Conservation (phyloP, 1,139 yeast species). For the Kodamaea alishanica region DNA sequence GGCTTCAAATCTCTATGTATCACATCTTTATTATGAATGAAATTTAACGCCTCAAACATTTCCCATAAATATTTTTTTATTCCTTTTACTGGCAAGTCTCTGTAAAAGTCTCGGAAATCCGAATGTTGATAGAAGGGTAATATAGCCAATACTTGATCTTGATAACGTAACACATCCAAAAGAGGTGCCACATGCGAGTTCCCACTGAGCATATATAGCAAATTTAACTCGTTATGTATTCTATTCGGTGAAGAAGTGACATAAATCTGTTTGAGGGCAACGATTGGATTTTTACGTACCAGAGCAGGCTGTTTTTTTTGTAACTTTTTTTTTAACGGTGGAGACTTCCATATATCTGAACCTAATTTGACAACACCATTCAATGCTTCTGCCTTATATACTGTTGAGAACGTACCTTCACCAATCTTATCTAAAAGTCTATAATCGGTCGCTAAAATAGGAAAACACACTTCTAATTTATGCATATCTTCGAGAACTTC, state of each 20-base stretch:
- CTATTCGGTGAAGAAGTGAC: conserved; percentile 94
- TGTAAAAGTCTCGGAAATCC: conserved; percentile 83
- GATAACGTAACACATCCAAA: conserved; percentile 78
- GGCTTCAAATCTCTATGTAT: conserved; percentile 92
- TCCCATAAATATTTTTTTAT: conserved; percentile 79
- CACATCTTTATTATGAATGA: conserved; percentile 70
- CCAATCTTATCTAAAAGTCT: conserved; percentile 82
- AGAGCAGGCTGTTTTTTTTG: conserved; percentile 7
- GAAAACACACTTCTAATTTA: conserved; percentile 60
- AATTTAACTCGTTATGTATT: conserved; percentile 79
- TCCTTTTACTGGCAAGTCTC: conserved; percentile 75
- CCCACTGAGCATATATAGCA: conserved; percentile 65
- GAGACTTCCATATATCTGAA: conserved; percentile 45
- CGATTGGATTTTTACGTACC: conserved; percentile 49
- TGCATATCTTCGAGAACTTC: conserved; percentile 67
- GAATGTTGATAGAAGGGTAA: conserved; percentile 89
- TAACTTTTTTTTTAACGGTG: conserved; percentile 34
- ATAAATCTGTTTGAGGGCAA: conserved; percentile 89
- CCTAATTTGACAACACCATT: conserved; percentile 39
- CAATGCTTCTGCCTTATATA: conserved; percentile 81
- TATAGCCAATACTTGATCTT: conserved; percentile 91
- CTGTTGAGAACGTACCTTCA: conserved; percentile 91
- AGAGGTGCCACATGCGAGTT: conserved; percentile 81
- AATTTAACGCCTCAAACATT: conserved; percentile 68
- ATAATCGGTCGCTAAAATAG: conserved; percentile 56